Percentiles rank a stretch among this genome's conserved stretches.
phyloP scores from a whole-genome alignment of 2,329 filamentous ascomycete genomes.

The Neodidymelliopsis sp. region DNA sequence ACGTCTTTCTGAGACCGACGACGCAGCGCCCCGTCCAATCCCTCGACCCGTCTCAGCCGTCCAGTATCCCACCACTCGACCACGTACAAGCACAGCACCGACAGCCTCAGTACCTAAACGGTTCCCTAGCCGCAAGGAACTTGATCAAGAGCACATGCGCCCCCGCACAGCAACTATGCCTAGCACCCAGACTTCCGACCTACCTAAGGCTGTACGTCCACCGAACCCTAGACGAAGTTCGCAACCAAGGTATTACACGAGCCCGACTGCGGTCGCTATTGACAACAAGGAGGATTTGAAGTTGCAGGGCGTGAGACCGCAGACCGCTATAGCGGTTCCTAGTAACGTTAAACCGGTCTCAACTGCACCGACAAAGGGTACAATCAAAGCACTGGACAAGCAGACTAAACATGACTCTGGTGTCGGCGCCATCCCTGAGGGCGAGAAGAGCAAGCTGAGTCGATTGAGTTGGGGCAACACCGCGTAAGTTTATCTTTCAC shows the following conservation, averaged over 20 bases:
- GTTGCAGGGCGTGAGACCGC: neutral
- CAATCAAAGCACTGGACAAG: constrained; percentile 1
- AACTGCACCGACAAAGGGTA: neutral
- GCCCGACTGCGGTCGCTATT: neutral
- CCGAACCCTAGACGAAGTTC: constrained; percentile 12
- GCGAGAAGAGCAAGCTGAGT: constrained; percentile 8
- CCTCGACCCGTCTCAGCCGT: constrained; percentile 13
- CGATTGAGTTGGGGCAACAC: constrained; percentile 14
- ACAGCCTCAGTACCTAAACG: constrained; percentile 6
- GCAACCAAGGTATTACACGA: constrained; percentile 28
- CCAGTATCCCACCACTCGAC: neutral
- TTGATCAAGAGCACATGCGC: constrained; percentile 7
- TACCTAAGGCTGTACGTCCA: neutral
- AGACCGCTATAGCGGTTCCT: constrained; percentile 2
- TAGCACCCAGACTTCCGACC: neutral
- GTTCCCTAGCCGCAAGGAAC: constrained; percentile 12
- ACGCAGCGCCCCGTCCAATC: constrained; percentile 5
- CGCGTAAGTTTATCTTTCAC: constrained; percentile 3
- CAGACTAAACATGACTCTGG: constrained; percentile 11
- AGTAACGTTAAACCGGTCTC: no score
- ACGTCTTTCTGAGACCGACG: neutral
- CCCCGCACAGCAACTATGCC: constrained; percentile 12
- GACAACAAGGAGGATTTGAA: constrained; percentile 10
- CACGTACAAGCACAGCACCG: constrained; percentile 13
- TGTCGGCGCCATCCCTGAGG: constrained; percentile 1